phyloP scores from a whole-genome alignment of 1,284 basidiomycete species.

The Coniferiporia sulphurascens region DNA sequence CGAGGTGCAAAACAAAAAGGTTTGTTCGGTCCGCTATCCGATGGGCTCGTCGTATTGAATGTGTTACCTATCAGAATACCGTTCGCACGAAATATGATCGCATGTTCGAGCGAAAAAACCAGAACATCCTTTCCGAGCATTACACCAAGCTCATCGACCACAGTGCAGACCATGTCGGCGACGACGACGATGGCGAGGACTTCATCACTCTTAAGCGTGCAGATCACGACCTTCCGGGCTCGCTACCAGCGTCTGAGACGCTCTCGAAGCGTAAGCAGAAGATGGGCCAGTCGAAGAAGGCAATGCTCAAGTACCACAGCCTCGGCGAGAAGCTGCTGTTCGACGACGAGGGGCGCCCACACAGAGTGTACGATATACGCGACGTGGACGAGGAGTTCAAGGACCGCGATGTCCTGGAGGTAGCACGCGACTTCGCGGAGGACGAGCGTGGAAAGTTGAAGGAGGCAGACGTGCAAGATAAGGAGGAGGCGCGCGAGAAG shows the following conservation, averaged over 20 bases:
- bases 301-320: slow-evolving; percentile 58
- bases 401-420: slow-evolving; percentile 47
- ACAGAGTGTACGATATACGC: slow-evolving; percentile 77
- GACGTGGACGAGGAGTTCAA: slow-evolving; percentile 68
- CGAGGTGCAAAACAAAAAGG: slow-evolving; percentile 8
- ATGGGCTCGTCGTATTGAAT: slow-evolving; percentile 3
- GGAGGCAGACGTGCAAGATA: slow-evolving; percentile 70
- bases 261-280: slow-evolving; percentile 60
- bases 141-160: slow-evolving; percentile 87
- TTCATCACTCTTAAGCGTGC: slow-evolving; percentile 93
- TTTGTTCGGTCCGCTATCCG: slow-evolving; percentile 1
- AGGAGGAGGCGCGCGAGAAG: slow-evolving; percentile 82
- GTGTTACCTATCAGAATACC: slow-evolving; percentile 24
- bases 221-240: slow-evolving; percentile 68
- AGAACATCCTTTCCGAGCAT: slow-evolving; percentile 88
- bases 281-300: slow-evolving; percentile 76
- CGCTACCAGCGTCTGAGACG: slow-evolving; percentile 34
- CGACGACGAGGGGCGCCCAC: slow-evolving; percentile 78
- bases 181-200: slow-evolving; percentile 65
- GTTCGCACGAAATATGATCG: slow-evolving; percentile 96
- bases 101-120: slow-evolving; percentile 97
- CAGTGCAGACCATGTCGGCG: slow-evolving; percentile 36
- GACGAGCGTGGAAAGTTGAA: slow-evolving; percentile 63
- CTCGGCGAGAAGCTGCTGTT: slow-evolving; percentile 73
- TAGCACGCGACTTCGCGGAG: slow-evolving; percentile 57